phyloP scores from a whole-genome alignment of 805 yeast genomes.

The Starmerella davenportii region DNA sequence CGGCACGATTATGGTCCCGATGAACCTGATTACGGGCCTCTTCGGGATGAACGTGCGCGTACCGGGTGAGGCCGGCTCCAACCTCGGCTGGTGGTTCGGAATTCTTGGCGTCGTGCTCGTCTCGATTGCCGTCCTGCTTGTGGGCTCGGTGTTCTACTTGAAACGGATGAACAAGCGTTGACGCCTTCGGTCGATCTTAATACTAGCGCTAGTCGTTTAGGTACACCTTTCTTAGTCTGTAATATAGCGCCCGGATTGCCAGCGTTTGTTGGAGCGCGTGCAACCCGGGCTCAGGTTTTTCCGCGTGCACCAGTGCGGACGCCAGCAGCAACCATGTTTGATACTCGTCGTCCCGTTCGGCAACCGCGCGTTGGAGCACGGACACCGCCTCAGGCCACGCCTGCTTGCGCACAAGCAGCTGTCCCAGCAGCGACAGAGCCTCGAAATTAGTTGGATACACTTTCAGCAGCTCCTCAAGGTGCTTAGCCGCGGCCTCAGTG shows the following conservation, averaged over 20 bases:
- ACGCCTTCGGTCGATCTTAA: no score
- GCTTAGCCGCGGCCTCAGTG: conserved; percentile 38
- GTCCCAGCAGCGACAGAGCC: conserved; percentile 86
- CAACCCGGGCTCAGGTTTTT: conserved; percentile 60
- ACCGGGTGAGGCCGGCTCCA: conserved; percentile 43
- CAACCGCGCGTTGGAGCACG: conserved; percentile 80
- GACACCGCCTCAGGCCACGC: conserved; percentile 68
- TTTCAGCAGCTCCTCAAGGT: conserved; percentile 55
- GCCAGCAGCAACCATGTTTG: conserved; percentile 87
- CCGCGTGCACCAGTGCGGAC: conserved; percentile 48
- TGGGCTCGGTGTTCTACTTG: conserved; percentile 23
- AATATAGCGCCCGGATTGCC: no score
- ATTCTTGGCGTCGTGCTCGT: conserved; percentile 37
- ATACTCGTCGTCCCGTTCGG: conserved; percentile 62
- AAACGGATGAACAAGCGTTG: no score
- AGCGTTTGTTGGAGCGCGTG: conserved; percentile 71
- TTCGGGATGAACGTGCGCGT: conserved; percentile 91
- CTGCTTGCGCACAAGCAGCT: conserved; percentile 59
- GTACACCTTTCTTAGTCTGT: no score
- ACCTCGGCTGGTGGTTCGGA: conserved; percentile 50
- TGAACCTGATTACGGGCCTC: conserved; percentile 75
- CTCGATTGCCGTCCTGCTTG: conserved; percentile 26
- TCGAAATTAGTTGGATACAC: conserved; percentile 58
- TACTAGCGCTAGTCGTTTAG: no score
- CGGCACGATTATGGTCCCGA: conserved; percentile 80